These are phyloP conservation scores for Aspergillus mulundensis DNA, from an alignment of 495 filamentous ascomycete genomes.

Conservation along the genomic window DNA sequence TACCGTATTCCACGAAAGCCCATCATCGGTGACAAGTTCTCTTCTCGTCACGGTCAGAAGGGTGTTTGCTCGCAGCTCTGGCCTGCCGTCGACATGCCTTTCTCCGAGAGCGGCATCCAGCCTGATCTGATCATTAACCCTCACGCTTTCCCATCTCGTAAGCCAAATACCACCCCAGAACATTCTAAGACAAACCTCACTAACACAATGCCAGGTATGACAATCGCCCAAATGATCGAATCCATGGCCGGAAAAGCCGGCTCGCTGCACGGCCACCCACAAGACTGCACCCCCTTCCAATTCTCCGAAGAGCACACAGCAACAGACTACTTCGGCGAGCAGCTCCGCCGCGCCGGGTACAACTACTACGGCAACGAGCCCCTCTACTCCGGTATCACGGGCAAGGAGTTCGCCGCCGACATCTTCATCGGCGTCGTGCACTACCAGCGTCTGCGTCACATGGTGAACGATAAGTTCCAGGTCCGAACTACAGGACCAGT, in stretches of 20 bases:
- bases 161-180: constrained; percentile 10
- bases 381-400: constrained; percentile 95
- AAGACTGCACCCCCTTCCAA: constrained; percentile 91
- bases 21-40: constrained; percentile 75
- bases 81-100: constrained; percentile 92
- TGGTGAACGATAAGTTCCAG: constrained; percentile 99
- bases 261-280: constrained; percentile 86
- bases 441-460: constrained; percentile 96
- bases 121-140: constrained; percentile 99
- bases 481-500: constrained; percentile 93
- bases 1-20: constrained; percentile 85
- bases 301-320: constrained; percentile 92
- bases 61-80: constrained; percentile 92
- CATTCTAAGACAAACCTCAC: too few species aligned
- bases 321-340: constrained; percentile 91
- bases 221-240: constrained; percentile 98
- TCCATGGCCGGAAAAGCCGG: constrained; percentile 94
- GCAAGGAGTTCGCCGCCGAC: constrained; percentile 87
- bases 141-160: constrained; percentile 97
- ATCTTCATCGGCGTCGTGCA: constrained; percentile 97
- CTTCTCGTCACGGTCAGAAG: constrained; percentile 56
- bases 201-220: constrained; percentile 60
- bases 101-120: constrained; percentile 94
- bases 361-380: constrained; percentile 98
- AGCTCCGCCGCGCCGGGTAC: constrained; percentile 89